Base-by-base conservation (phyloP, 2,329 filamentous ascomycete genomes). In the Penicillium sclerotiorum region DNA sequence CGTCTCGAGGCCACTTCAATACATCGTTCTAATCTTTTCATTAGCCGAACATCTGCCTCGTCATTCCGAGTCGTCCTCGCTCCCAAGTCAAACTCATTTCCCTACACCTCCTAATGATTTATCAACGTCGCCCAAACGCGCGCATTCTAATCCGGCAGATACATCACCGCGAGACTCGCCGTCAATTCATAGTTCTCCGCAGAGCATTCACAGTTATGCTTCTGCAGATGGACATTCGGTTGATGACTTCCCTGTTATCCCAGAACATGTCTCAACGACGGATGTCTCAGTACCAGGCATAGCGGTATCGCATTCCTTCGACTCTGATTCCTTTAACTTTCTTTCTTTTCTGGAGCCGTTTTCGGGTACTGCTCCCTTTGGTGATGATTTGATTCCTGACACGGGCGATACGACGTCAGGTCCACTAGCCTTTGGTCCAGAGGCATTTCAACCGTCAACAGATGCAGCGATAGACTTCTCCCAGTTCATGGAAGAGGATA, bases 401-500 rank as follows among this genome's bases (percentile, higher is more conserved):
- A 28, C 51, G 18, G 49, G 57, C 9, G 41, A 53, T 23, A 8
- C 21, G 1, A 15, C 13, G 18, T 15, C 52, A 3, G 38, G 15
- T 11, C 27, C 42, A 17, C 20, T 50, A 1, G 1, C 21, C 2
- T 48, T 56, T 37, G 35, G 43, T 2, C 49, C 51, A 11, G 50
- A 53, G 3, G 50, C 55, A 20, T 45, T 45, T 6, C 42, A 47
- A 25, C 33, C 37, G n/a, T 33, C 45, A 4, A 38, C 46, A 15
- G 45, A 45, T 5, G 58, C 59, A 8, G 56, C 48, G 8, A 57
- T 66, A 17, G 69, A 60, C 25, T 69, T 71, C 47, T 65, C 67
- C 23, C 61, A 63, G 15, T 47, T 70, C 8, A 49, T 70, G n/a
- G 65, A 69, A 40, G 64, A 63, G 8, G 63, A 69, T 7, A 58